A percentile compares a stretch with the other conserved stretches of the same genome.
These are phyloP conservation scores for Candida jianshihensis DNA, from an alignment of 805 yeast genomes.

Conservation along the genomic window DNA sequence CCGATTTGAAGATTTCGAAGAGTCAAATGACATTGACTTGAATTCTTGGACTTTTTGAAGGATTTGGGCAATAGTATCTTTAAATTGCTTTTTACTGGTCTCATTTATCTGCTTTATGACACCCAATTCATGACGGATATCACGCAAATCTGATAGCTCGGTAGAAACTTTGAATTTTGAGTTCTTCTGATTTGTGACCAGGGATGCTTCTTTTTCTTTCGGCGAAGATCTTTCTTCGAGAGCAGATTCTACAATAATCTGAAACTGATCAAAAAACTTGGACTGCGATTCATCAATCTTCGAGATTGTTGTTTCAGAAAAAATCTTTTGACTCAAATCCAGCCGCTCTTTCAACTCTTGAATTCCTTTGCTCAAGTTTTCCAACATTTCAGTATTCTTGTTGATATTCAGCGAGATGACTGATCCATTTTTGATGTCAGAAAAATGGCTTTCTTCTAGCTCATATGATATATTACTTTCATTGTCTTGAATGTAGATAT, in stretches of 20 bases:
- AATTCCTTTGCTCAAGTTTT: constrained; percentile 11
- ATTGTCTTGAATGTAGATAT: constrained; percentile 64
- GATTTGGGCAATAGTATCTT: constrained; percentile 36
- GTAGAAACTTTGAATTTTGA: constrained; percentile 2
- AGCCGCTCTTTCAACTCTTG: constrained; percentile 13
- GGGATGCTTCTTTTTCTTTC: not conserved
- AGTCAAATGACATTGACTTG: constrained; percentile 38
- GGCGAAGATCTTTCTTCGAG: not conserved
- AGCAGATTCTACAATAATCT: constrained; percentile 7
- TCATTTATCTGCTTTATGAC: constrained; percentile 51
- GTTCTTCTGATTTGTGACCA: constrained; percentile 1
- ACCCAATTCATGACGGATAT: constrained; percentile 51
- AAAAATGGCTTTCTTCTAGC: constrained; percentile 60
- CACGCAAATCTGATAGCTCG: constrained; percentile 24
- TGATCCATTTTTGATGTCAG: constrained; percentile 52
- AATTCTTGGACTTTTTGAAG: constrained; percentile 42
- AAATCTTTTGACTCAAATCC: constrained; percentile 7
- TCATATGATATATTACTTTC: constrained; percentile 62
- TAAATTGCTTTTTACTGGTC: constrained; percentile 35
- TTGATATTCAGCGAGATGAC: constrained; percentile 54
- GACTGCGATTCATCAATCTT: constrained; percentile 21
- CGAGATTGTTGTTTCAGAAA: constrained; percentile 14
- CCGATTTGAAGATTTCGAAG: constrained; percentile 30
- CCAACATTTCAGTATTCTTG: constrained; percentile 17
- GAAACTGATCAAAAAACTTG: constrained; percentile 12